Percentiles rank a stretch among this genome's conserved stretches.
These are phyloP conservation scores for Rhizopus stolonifer DNA, from an alignment of 371 early-diverging fungal genomes.

Conservation along the genomic window DNA sequence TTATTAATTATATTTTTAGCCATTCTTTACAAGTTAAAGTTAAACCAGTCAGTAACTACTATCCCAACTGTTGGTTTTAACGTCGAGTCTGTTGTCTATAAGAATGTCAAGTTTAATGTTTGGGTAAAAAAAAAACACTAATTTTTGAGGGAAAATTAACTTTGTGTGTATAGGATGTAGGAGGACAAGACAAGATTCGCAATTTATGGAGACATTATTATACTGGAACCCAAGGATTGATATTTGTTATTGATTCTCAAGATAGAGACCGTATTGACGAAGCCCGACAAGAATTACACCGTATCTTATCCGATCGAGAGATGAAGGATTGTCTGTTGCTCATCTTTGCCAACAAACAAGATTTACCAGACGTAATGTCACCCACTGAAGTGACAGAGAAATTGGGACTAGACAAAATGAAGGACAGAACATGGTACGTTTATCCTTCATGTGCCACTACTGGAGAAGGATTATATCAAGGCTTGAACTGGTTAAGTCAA, in stretches of 20 bases:
- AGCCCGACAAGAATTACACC: slow-evolving; percentile 79
- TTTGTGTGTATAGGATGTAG: slow-evolving; percentile 67
- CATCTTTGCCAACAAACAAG: slow-evolving; percentile 90
- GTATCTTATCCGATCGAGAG: slow-evolving; percentile 80
- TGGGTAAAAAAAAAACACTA: no score
- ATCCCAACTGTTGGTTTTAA: slow-evolving; percentile 91
- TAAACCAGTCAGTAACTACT: slow-evolving; percentile 83
- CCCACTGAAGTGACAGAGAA: slow-evolving; percentile 81
- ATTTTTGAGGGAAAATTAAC: not conserved
- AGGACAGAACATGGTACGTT: slow-evolving; percentile 82
- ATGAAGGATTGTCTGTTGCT: slow-evolving; percentile 80
- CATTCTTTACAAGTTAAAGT: slow-evolving; percentile 86
- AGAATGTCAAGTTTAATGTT: slow-evolving; percentile 89
- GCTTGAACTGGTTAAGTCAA: slow-evolving; percentile 87
- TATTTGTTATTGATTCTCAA: slow-evolving; percentile 87
- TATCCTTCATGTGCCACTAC: slow-evolving; percentile 85
- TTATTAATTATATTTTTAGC: slow-evolving; percentile 45
- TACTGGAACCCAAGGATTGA: slow-evolving; percentile 83
- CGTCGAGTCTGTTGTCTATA: slow-evolving; percentile 86
- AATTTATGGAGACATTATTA: slow-evolving; percentile 91
- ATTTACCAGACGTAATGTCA: slow-evolving; percentile 77
- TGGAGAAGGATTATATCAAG: slow-evolving; percentile 88
- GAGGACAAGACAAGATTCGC: slow-evolving; percentile 89
- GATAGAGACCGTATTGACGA: slow-evolving; percentile 84
- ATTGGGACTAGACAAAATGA: slow-evolving; percentile 73